phyloP scores from a whole-genome alignment of 768 basidiomycete species.

The Cystofilobasidium ferigula region DNA sequence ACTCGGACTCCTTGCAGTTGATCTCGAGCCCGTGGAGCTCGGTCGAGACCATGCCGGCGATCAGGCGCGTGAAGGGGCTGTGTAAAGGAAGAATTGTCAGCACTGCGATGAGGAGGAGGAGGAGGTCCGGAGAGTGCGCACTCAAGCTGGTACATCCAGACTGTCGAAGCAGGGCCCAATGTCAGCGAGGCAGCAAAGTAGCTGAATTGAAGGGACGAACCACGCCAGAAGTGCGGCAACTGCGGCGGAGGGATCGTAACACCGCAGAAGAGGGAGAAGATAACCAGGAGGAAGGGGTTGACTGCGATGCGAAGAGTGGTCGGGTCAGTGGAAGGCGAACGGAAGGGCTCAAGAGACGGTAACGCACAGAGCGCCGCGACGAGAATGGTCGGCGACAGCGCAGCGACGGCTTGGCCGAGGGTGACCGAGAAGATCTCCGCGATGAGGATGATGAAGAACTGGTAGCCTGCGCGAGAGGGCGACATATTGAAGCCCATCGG shows the following conservation, averaged over 20 bases:
- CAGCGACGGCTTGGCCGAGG: constrained; percentile 40
- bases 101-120: background rate
- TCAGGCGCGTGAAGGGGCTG: constrained; percentile 52
- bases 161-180: background rate
- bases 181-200: background rate
- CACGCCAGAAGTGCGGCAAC: constrained; percentile 56
- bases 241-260: constrained; percentile 53
- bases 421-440: constrained; percentile 63
- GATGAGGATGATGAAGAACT: constrained; percentile 58
- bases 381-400: constrained; percentile 31
- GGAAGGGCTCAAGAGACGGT: too few relatives aligned
- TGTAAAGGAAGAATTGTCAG: background rate
- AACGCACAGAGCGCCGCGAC: constrained; percentile 61
- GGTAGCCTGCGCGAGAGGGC: constrained; percentile 45
- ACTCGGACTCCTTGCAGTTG: constrained; percentile 55
- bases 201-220: constrained; percentile 49
- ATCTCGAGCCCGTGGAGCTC: constrained; percentile 63
- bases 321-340: background rate
- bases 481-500: constrained; percentile 39
- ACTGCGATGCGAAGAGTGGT: background rate
- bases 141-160: constrained; percentile 27
- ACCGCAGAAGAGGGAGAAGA: constrained; percentile 66
- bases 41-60: constrained; percentile 64
- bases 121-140: constrained; percentile 36
- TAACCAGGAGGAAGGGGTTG: constrained; percentile 58